A percentile compares a stretch with the other conserved stretches of the same genome.
phyloP scores from a whole-genome alignment of 305 asterid genomes.

The Fraxinus velutina region DNA sequence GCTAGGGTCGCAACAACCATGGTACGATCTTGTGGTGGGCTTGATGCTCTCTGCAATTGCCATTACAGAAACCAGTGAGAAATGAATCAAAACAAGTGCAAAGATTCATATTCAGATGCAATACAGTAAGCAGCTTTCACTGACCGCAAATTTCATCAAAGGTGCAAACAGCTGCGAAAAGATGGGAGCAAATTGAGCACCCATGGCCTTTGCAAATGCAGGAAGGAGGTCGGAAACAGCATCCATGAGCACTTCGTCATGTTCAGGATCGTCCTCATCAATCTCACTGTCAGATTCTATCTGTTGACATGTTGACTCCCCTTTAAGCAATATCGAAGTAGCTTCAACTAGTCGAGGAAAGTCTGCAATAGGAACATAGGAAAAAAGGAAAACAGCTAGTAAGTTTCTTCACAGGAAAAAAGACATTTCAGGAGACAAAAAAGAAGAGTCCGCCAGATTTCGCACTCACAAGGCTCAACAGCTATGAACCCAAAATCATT shows the following conservation, averaged over 20 bases:
- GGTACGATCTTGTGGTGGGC: slow-evolving; percentile 86
- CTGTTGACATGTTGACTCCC: slow-evolving; percentile 82
- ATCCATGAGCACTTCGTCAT: slow-evolving; percentile 99
- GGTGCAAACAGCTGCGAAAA: slow-evolving; percentile 78
- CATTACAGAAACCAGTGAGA: slow-evolving; percentile 20
- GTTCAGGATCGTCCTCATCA: slow-evolving; percentile 85
- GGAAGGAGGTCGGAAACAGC: slow-evolving; percentile 98
- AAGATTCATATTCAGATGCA: background rate
- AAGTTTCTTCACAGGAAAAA: slow-evolving; percentile 22
- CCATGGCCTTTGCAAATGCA: slow-evolving; percentile 91
- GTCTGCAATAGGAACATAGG: slow-evolving; percentile 40
- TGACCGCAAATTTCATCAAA: slow-evolving; percentile 85
- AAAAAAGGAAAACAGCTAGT: slow-evolving; percentile 11
- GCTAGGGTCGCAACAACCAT: slow-evolving; percentile 99
- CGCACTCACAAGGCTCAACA: slow-evolving; percentile 80
- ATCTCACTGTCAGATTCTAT: slow-evolving; percentile 73
- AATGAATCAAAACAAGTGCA: slow-evolving; percentile 18
- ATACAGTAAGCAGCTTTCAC: slow-evolving; percentile 30
- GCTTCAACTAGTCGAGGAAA: slow-evolving; percentile 69
- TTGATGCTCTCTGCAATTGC: slow-evolving; percentile 70
- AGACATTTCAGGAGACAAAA: slow-evolving; percentile 18
- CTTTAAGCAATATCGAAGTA: slow-evolving; percentile 70
- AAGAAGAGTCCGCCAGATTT: slow-evolving; percentile 17
- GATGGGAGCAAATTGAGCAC: slow-evolving; percentile 79
- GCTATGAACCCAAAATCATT: slow-evolving; percentile 81